Evolutionary conservation across 148 eudicot genomes (phyloP), one percentile per base, ranked within the genome.

Genomic region (Diospyros kaki): DNA sequence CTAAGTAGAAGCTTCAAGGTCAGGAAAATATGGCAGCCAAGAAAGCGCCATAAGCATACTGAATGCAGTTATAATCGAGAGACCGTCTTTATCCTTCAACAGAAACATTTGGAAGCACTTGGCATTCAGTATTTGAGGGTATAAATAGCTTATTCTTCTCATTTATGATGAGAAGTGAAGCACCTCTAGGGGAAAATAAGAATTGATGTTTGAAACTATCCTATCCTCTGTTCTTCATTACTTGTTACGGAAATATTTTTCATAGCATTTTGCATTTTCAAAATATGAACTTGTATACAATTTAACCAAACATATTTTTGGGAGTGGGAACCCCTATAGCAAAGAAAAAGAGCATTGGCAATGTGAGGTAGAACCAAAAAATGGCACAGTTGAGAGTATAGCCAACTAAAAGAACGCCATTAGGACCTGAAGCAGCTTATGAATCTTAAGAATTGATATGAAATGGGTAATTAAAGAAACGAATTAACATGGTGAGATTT

Each of bases 401-500:
- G n/a, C 13, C 48, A 68, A 14, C 10, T 7, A 40, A 68, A 48
- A 43, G 51, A 18, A 17, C 45, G 15, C 43, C 43, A 52, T 14
- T 12, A 52, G 72, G 59, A 53, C 15, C 76, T 39, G 60, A 45
- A 40, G 51, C n/a, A 64, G 61, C 39, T 52, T 51, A 28, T 14
- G 4, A 51, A 73, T 62, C 39, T 66, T 46, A 50, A 28, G 14
- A 10, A 60, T 38, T 60, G 41, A 60, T 1, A 18, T 18, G 64
- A 60, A 2, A 56, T 28, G 9, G 39, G 9, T 3, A 28, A 2
- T 60, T 18, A 5, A 9, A 65, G 41, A 18, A 28, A 12, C 28
- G 41, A 55, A 54, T 43, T 6, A 17, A 66, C 54, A 64, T n/a
- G 61, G 41, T 61, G 28, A 81, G 48, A 46, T 28, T 46, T 64